Conservation (phyloP, 108 stramenopile genomes). For the Pseudonitzschia multiseries region DNA sequence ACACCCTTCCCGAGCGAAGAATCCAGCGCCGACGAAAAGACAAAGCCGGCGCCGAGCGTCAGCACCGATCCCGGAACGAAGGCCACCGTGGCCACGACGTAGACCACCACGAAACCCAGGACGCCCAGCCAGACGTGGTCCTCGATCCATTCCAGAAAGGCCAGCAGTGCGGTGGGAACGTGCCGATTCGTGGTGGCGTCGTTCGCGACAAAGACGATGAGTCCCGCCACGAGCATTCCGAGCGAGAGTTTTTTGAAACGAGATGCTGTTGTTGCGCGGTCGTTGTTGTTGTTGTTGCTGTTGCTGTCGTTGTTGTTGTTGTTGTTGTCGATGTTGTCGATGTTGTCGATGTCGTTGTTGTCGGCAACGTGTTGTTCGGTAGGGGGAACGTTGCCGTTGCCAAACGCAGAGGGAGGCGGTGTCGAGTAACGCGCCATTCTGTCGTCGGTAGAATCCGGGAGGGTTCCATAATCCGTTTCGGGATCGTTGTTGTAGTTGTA, state of each 20-base stretch:
- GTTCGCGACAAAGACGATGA: conserved; percentile 51
- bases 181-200: conserved; percentile 48
- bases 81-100: conserved; percentile 58
- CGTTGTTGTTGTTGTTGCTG: not conserved
- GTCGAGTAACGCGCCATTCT: too few species aligned
- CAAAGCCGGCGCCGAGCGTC: conserved; percentile 75
- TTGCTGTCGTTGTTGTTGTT: too few species aligned
- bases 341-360: not conserved
- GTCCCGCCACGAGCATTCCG: conserved; percentile 31
- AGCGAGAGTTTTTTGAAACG: conserved; percentile 35
- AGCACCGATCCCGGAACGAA: conserved; percentile 72
- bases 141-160: conserved; percentile 64
- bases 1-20: conserved; percentile 48
- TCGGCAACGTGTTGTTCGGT: not conserved
- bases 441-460: not conserved
- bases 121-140: conserved; percentile 51
- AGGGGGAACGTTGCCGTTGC: not conserved
- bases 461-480: not conserved
- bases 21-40: conserved; percentile 64
- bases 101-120: conserved; percentile 58
- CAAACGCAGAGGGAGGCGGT: not conserved
- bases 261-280: not conserved
- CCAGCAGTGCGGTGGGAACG: conserved; percentile 29
- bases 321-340: too few species aligned
- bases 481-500: not conserved